A percentile compares a stretch with the other conserved stretches of the same genome.
Conservation (phyloP, 2,329 filamentous ascomycete species). For the Cytospora leucostoma region DNA sequence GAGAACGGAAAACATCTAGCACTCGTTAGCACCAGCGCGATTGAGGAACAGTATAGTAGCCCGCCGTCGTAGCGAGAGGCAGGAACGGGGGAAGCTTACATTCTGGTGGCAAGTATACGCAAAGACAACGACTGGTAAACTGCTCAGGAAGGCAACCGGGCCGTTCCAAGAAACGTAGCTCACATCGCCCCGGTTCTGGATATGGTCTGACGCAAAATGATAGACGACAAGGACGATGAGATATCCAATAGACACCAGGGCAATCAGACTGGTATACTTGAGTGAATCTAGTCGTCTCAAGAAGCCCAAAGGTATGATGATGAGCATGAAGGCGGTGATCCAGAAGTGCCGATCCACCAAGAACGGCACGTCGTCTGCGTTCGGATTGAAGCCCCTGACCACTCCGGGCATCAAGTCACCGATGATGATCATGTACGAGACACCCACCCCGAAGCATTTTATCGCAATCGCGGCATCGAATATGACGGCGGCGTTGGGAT, state of each 20-base stretch:
- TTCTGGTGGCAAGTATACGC: constrained; percentile 99
- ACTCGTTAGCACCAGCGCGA: constrained; percentile 33
- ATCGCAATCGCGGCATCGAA: constrained; percentile 96
- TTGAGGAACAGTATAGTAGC: background rate
- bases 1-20: constrained; percentile 94
- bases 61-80: background rate
- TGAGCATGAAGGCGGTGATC: constrained; percentile 96
- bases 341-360: constrained; percentile 91
- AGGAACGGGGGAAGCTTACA: constrained; percentile 50
- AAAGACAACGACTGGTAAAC: constrained; percentile 93
- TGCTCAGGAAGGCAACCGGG: constrained; percentile 75
- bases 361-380: constrained; percentile 66
- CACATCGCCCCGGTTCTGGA: constrained; percentile 71
- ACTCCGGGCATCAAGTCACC: constrained; percentile 98
- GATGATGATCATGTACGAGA: constrained; percentile 98
- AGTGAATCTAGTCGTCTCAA: constrained; percentile 88
- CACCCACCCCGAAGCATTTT: constrained; percentile 96
- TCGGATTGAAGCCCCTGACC: constrained; percentile 73
- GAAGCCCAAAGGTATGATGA: constrained; percentile 94
- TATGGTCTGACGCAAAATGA: constrained; percentile 81
- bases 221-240: constrained; percentile 90
- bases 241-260: constrained; percentile 90
- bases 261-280: constrained; percentile 94
- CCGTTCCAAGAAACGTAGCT: constrained; percentile 78
- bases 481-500: constrained; percentile 90